A percentile compares a stretch with the other conserved stretches of the same genome.
Evolutionary conservation across 2,329 filamentous ascomycete species (phyloP).

Genomic region (Pseudopyricularia javanii): DNA sequence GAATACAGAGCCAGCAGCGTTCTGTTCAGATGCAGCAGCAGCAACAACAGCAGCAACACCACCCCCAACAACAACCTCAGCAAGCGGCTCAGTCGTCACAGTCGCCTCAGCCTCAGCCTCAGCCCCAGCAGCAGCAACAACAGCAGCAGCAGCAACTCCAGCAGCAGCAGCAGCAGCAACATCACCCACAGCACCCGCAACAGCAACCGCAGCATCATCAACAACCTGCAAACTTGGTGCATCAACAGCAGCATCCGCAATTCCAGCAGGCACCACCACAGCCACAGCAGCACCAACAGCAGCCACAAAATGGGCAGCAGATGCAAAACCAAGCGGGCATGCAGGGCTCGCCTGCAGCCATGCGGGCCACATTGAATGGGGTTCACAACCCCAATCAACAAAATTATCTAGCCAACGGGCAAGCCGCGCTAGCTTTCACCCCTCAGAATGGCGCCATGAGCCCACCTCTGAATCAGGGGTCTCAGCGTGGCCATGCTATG

Average conservation of each 20-base stretch:
- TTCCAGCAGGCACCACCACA: conserved; percentile 43
- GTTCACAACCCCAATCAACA: conserved; percentile 1
- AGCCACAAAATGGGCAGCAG: conserved; percentile 7
- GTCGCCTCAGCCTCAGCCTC: conserved; percentile 8
- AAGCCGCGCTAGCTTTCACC: not conserved
- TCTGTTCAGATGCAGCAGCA: conserved; percentile 16
- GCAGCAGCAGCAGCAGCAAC: conserved; percentile 18
- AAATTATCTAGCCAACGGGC: conserved; percentile 1
- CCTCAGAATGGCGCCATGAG: conserved; percentile 2
- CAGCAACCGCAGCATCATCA: conserved; percentile 16
- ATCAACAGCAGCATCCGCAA: conserved; percentile 21
- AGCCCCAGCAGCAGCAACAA: conserved; percentile 47
- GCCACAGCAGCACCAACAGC: conserved; percentile 13
- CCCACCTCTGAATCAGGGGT: not conserved
- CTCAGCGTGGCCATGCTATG: not conserved
- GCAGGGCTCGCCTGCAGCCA: not conserved
- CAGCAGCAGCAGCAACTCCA: conserved; percentile 14
- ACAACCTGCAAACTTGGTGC: conserved; percentile 37
- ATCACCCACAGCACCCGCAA: conserved; percentile 24
- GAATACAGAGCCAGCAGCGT: conserved; percentile 55
- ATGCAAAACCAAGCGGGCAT: conserved; percentile 9
- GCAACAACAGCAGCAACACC: conserved; percentile 14
- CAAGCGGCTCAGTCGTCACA: conserved; percentile 5
- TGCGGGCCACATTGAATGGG: conserved; percentile 1
- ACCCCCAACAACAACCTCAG: conserved; percentile 13